Evolutionary conservation across 129 eudicot species (phyloP).

Genomic region (Flaveria bidentis): DNA sequence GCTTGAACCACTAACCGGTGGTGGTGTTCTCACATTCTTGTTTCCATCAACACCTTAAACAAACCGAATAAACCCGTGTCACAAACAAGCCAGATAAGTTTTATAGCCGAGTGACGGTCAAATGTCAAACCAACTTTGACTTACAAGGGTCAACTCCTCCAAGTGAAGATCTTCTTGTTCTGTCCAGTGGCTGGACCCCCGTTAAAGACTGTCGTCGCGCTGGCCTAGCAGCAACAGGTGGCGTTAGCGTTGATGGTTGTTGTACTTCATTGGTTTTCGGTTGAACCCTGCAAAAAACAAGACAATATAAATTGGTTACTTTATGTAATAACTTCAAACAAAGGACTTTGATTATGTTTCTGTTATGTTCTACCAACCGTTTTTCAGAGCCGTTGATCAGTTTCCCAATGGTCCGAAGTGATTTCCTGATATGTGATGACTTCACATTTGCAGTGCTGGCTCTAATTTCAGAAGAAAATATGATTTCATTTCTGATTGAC

Average conservation of each 20-base stretch:
- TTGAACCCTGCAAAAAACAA: conserved; percentile 54
- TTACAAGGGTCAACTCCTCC: conserved; percentile 62
- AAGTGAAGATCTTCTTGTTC: conserved; percentile 56
- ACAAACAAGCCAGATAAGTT: background rate
- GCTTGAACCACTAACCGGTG: conserved; percentile 56
- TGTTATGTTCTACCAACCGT: background rate
- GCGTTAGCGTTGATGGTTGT: conserved; percentile 39
- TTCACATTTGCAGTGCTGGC: conserved; percentile 16
- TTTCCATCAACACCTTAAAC: conserved; percentile 41
- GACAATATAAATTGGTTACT: background rate
- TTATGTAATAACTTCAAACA: background rate
- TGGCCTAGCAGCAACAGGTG: conserved; percentile 39
- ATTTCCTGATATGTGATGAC: conserved; percentile 12
- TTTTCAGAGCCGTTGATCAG: conserved; percentile 11
- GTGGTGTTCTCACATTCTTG: conserved; percentile 68
- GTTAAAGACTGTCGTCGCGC: conserved; percentile 70
- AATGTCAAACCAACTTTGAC: conserved; percentile 23
- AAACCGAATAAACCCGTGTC: conserved; percentile 13
- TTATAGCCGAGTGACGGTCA: background rate
- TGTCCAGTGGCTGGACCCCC: conserved; percentile 49
- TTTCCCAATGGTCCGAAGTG: conserved; percentile 18
- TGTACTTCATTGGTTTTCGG: conserved; percentile 48
- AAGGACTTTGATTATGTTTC: background rate
- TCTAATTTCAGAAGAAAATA: conserved; percentile 6
- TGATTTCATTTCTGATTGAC: conserved; percentile 19